Evolutionary conservation across 768 basidiomycete genomes (phyloP).

Genomic region (Termitomyces sp.): DNA sequence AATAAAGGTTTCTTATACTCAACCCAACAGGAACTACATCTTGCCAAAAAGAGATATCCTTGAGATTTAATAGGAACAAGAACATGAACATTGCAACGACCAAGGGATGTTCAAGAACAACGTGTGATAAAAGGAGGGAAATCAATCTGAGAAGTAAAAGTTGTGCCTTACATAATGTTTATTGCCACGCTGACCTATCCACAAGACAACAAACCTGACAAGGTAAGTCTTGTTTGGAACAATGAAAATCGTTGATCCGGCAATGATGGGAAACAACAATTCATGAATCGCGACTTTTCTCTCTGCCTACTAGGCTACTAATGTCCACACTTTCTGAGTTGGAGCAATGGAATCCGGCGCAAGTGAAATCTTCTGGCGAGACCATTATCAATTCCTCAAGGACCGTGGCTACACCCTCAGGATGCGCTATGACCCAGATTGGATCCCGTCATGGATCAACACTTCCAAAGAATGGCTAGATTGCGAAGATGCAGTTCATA

Average conservation of each 20-base stretch:
- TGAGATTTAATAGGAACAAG: not conserved
- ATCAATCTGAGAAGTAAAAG: not conserved
- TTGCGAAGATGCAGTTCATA: not conserved
- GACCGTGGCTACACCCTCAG: slow-evolving; percentile 5
- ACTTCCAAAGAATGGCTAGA: not conserved
- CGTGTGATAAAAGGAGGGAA: not conserved
- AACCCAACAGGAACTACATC: not conserved
- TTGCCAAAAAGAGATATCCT: not conserved
- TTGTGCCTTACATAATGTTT: not conserved
- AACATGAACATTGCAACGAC: not conserved
- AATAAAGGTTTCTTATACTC: not conserved
- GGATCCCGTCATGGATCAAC: slow-evolving; percentile 1
- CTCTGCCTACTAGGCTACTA: not conserved
- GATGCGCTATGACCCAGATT: not conserved
- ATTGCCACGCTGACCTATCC: not conserved
- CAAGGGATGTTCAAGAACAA: not conserved
- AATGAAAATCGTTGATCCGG: not conserved
- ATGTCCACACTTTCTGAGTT: not conserved
- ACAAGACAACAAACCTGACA: too few relatives aligned
- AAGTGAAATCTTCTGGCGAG: not conserved
- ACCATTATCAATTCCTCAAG: not conserved
- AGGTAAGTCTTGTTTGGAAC: not conserved
- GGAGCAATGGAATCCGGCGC: not conserved
- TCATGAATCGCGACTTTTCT: not conserved
- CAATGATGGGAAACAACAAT: not conserved